Evolutionary conservation across 2,329 filamentous ascomycete species (phyloP).

Genomic region (Massarina eburnea): DNA sequence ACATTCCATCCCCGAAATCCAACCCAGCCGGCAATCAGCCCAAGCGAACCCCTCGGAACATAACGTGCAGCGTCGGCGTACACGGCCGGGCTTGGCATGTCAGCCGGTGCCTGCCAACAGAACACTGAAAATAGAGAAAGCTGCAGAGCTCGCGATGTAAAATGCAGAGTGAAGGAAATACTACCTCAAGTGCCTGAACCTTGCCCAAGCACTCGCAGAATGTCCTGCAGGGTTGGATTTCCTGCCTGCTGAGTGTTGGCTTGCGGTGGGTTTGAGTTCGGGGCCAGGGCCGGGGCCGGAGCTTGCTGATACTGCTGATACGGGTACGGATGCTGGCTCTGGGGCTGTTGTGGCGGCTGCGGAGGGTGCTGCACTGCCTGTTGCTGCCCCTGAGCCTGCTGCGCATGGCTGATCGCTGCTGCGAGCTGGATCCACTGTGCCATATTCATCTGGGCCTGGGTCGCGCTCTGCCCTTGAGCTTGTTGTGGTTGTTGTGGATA

Average conservation of each 20-base stretch:
- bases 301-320: conserved; percentile 28
- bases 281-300: conserved; percentile 17
- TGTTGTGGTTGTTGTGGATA: conserved; percentile 24
- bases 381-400: conserved; percentile 13
- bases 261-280: conserved; percentile 18
- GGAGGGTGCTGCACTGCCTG: conserved; percentile 15
- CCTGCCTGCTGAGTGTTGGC: conserved; percentile 22
- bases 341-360: conserved; percentile 21
- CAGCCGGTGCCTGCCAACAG: background rate
- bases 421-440: conserved; percentile 17
- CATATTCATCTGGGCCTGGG: conserved; percentile 7
- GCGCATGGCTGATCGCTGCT: conserved; percentile 20
- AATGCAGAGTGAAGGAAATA: background rate
- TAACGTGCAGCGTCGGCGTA: background rate
- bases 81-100: background rate
- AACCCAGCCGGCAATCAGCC: background rate
- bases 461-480: conserved; percentile 7
- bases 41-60: background rate
- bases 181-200: conserved; percentile 2
- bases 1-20: conserved; percentile 1
- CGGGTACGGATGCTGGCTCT: conserved; percentile 25
- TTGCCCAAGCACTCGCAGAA: conserved; percentile 29
- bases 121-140: no score
- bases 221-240: conserved; percentile 30
- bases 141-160: no score